phyloP scores from a whole-genome alignment of 1,284 basidiomycete genomes.

The Cutaneotrichosporon sp. region DNA sequence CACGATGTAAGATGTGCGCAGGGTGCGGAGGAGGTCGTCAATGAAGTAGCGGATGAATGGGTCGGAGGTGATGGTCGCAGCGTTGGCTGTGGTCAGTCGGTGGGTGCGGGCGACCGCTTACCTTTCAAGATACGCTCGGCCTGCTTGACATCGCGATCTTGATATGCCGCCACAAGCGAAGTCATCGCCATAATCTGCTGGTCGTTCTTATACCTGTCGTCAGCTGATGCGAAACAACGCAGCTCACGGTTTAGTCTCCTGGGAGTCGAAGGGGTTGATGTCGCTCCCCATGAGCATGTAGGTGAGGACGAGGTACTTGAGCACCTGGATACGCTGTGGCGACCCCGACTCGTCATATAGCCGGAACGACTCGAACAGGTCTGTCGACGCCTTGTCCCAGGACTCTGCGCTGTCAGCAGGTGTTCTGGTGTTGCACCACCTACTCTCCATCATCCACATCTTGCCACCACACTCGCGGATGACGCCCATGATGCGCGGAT shows the following conservation, averaged over 20 bases:
- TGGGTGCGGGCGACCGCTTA: constrained; percentile 30
- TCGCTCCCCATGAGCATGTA: constrained; percentile 98
- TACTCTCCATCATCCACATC: constrained; percentile 99
- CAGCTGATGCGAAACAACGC: constrained; percentile 2
- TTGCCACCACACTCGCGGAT: constrained; percentile 99
- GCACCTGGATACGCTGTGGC: constrained; percentile 90
- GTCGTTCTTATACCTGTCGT: constrained; percentile 82
- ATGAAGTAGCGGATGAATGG: constrained; percentile 89
- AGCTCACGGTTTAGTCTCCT: constrained; percentile 91
- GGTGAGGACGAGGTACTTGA: constrained; percentile 96
- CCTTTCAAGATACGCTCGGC: constrained; percentile 92
- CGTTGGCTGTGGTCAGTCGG: constrained; percentile 62
- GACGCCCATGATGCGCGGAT: constrained; percentile 97
- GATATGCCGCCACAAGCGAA: constrained; percentile 90
- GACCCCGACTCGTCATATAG: constrained; percentile 99
- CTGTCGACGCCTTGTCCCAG: constrained; percentile 93
- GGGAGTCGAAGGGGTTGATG: constrained; percentile 98
- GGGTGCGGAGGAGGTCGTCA: constrained; percentile 84
- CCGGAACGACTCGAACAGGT: constrained; percentile 98
- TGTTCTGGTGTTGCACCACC: constrained; percentile 37
- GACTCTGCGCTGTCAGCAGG: constrained; percentile 57
- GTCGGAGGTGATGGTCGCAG: constrained; percentile 90
- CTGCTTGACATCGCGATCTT: constrained; percentile 87
- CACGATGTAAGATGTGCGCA: constrained; percentile 93
- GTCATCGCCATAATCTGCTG: constrained; percentile 98